Base-by-base conservation (phyloP, 1,284 basidiomycete genomes). In the Fomitopsis palustris region DNA sequence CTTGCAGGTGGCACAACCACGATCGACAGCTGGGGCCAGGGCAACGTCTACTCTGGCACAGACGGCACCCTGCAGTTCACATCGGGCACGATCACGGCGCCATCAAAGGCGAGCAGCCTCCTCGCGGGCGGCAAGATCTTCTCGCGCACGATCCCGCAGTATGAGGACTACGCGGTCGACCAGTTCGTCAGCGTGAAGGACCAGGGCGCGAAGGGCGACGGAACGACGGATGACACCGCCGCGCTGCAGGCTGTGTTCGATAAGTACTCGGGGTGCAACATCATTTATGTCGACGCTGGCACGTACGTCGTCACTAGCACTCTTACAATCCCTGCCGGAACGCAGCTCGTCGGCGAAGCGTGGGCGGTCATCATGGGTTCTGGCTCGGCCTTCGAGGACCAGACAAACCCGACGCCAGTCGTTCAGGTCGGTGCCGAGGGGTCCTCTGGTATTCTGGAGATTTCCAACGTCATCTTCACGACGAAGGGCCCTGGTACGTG, bases 211-310 rank as follows among this genome's bases (percentile, higher is more conserved):
- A 81, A 75, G 61, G 91, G 91, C 53, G 88, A 93, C 68, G 91
- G 92, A 12, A 66, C 67, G 16, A 87, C 88, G 4, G 92, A 94
- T 69, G 92, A 94, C 67, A 92, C 90, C 1, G 77, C 75, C 27
- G 86, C 86, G 7, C 73, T 93, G 10, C 81, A 87, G 64, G 74
- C 77, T 3, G 76, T 90, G 19, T 81, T 93, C 58, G 69, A 81
- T 60, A 73, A 81, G 86, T 88, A 78, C 68, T 74, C 87, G 41
- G 87, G 86, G 4, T 87, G 86, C 76, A 89, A 87, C 70, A 86
- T 92, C 66, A 85, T 92, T 57, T 92, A 88, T 76, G 83, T 92
- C 65, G 87, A 90, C 63, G 84, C 84, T 4, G 88, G 88, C 42
- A 68, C 67, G 39, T 93, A 93, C 72, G 73, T 87, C 58, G 79